phyloP scores from a whole-genome alignment of 768 basidiomycete genomes.

The Udeniomyces megalosporus region DNA sequence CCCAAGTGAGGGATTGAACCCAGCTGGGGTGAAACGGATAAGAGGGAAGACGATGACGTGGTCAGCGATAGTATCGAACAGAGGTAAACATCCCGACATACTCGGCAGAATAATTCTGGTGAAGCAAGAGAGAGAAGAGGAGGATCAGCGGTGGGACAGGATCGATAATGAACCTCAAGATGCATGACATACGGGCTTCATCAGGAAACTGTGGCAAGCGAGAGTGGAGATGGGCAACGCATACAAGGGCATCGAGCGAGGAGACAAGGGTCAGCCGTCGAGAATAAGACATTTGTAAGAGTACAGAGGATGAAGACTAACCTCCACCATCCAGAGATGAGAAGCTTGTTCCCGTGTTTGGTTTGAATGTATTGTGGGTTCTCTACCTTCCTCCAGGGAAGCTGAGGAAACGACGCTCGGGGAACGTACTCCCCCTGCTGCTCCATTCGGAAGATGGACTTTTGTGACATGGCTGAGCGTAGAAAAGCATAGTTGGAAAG shows the following conservation, averaged over 20 bases:
- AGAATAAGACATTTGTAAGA: too few species aligned
- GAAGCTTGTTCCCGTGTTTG: conserved; percentile 78
- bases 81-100: neutral
- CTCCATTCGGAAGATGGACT: conserved; percentile 77
- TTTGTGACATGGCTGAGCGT: neutral
- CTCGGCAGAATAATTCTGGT: conserved; percentile 81
- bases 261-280: too few species aligned
- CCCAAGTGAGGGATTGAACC: conserved; percentile 72
- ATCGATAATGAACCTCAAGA: too few species aligned
- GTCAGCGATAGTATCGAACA: neutral
- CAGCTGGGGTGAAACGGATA: conserved; percentile 29
- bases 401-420: conserved; percentile 85
- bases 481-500: neutral
- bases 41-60: neutral
- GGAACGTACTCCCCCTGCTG: conserved; percentile 69
- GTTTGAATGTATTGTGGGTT: conserved; percentile 89
- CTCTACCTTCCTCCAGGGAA: conserved; percentile 62
- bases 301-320: conserved; percentile 49
- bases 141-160: too few species aligned
- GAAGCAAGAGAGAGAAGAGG: neutral
- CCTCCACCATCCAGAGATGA: conserved; percentile 87
- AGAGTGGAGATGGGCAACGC: neutral
- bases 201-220: neutral
- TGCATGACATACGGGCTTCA: conserved; percentile 66
- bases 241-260: too few species aligned